These are phyloP conservation scores for Xerocomus nothofagi DNA, from an alignment of 1,284 basidiomycete species.

Conservation along the genomic window DNA sequence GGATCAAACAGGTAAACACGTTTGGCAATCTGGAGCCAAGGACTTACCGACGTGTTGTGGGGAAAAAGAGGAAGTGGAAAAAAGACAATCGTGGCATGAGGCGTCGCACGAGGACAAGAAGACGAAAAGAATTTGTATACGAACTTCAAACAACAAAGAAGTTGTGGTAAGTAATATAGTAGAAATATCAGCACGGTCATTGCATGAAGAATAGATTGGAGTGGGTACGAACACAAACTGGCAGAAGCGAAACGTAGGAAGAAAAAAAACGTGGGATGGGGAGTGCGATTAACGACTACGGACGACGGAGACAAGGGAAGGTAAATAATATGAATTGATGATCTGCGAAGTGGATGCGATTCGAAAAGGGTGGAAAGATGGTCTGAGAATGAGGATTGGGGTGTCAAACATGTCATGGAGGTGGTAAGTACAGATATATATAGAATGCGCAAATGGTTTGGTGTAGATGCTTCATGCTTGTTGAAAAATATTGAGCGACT, in stretches of 20 bases:
- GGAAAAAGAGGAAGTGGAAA: neutral
- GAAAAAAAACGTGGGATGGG: slow-evolving; percentile 18
- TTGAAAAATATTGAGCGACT: slow-evolving; percentile 38
- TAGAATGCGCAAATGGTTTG: slow-evolving; percentile 41
- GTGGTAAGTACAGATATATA: slow-evolving; percentile 41
- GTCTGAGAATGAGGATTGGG: slow-evolving; percentile 28
- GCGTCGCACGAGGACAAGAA: slow-evolving; percentile 15
- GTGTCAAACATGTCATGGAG: slow-evolving; percentile 38
- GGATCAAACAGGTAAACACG: slow-evolving; percentile 2
- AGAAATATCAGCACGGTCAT: slow-evolving; percentile 35
- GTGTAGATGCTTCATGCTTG: slow-evolving; percentile 43
- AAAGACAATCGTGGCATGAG: slow-evolving; percentile 5
- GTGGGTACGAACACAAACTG: slow-evolving; percentile 21
- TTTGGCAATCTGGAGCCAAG: slow-evolving; percentile 2
- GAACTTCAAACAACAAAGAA: slow-evolving; percentile 21
- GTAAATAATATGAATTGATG: slow-evolving; percentile 34
- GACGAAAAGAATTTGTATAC: slow-evolving; percentile 24
- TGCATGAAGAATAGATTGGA: slow-evolving; percentile 30
- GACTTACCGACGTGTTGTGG: neutral
- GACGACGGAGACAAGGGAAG: slow-evolving; percentile 21
- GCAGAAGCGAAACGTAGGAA: slow-evolving; percentile 12
- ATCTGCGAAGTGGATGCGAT: slow-evolving; percentile 31
- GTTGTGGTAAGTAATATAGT: slow-evolving; percentile 35
- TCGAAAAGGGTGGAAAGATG: slow-evolving; percentile 25
- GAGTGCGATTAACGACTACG: slow-evolving; percentile 35